A percentile compares a stretch with the other conserved stretches of the same genome.
phyloP scores from a whole-genome alignment of 2,329 filamentous ascomycete species.

The Tricladium varicosporioides region DNA sequence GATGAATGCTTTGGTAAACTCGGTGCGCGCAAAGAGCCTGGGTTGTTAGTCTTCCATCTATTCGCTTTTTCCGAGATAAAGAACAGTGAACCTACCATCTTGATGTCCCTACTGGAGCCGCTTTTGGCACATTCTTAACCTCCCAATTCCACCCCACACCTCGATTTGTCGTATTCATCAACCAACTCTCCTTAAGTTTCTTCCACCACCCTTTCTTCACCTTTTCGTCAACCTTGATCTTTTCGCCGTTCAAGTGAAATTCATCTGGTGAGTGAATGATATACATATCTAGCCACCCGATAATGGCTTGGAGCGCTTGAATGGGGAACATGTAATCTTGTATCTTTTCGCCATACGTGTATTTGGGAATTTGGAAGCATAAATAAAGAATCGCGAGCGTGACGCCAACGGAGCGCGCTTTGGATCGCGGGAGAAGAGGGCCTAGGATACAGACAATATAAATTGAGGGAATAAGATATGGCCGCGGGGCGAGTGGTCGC shows the following conservation, averaged over 20 bases:
- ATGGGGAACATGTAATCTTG: constrained; percentile 9
- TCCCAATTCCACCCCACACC: constrained; percentile 20
- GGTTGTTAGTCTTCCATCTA: neutral
- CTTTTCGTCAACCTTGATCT: constrained; percentile 1
- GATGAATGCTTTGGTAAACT: constrained; percentile 1
- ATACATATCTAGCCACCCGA: constrained; percentile 13
- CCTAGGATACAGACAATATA: constrained; percentile 10
- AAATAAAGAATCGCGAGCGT: constrained; percentile 4
- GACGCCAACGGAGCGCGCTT: neutral
- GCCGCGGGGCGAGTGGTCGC: constrained; percentile 4
- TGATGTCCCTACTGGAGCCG: neutral
- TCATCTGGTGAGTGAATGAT: constrained; percentile 9
- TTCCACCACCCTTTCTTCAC: neutral
- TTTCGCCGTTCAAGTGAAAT: neutral
- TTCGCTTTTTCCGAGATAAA: too few relatives aligned
- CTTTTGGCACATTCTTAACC: constrained; percentile 17
- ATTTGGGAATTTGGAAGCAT: constrained; percentile 6
- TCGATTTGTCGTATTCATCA: constrained; percentile 8
- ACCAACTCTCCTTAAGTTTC: constrained; percentile 6
- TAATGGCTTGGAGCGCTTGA: constrained; percentile 3
- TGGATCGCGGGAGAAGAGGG: constrained; percentile 10
- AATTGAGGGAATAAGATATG: constrained; percentile 11
- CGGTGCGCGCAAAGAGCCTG: constrained; percentile 8
- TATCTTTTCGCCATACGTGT: constrained; percentile 2
- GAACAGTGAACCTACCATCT: constrained; percentile 9